A percentile compares a stretch with the other conserved stretches of the same genome.
Evolutionary conservation across 2,329 filamentous ascomycete species (phyloP).

Genomic region (Coniochaeta hoffmannii): DNA sequence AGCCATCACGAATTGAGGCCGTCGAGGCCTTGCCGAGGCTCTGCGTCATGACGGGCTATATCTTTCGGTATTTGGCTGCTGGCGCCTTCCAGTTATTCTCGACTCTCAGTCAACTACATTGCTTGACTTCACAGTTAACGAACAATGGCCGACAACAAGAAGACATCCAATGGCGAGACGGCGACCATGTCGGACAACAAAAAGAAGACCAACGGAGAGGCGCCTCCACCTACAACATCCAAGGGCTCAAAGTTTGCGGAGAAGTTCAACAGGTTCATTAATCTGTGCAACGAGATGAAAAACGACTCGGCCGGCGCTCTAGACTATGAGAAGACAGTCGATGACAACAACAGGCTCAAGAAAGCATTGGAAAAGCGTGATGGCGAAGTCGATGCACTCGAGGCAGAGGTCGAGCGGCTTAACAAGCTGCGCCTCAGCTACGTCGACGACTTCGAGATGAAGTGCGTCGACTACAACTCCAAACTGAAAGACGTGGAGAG

Average conservation of each 20-base stretch:
- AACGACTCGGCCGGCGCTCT: constrained; percentile 1
- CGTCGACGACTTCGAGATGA: not conserved
- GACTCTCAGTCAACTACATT: too few species aligned
- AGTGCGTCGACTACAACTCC: not conserved
- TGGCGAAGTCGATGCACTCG: not conserved
- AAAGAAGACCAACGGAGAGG: not conserved
- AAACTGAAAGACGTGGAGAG: not conserved
- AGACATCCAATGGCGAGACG: not conserved
- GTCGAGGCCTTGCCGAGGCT: not conserved
- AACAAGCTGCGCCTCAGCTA: too few species aligned
- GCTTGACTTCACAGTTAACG: not conserved
- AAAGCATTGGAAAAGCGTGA: not conserved
- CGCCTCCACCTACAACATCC: not conserved
- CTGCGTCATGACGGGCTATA: not conserved
- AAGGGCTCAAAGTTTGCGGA: constrained; percentile 4
- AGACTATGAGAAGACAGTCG: constrained; percentile 1
- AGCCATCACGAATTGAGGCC: not conserved
- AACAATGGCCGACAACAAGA: not conserved
- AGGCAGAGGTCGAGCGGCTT: not conserved
- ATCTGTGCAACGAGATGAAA: constrained; percentile 2
- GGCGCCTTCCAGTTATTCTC: too few species aligned
- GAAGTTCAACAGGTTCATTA: constrained; percentile 4
- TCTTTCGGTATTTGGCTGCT: not conserved
- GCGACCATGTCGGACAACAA: constrained; percentile 1
- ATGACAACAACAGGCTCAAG: constrained; percentile 1